Evolutionary conservation across 2,329 filamentous ascomycete species (phyloP).

Genomic region (Aspergillus pseudonomiae): DNA sequence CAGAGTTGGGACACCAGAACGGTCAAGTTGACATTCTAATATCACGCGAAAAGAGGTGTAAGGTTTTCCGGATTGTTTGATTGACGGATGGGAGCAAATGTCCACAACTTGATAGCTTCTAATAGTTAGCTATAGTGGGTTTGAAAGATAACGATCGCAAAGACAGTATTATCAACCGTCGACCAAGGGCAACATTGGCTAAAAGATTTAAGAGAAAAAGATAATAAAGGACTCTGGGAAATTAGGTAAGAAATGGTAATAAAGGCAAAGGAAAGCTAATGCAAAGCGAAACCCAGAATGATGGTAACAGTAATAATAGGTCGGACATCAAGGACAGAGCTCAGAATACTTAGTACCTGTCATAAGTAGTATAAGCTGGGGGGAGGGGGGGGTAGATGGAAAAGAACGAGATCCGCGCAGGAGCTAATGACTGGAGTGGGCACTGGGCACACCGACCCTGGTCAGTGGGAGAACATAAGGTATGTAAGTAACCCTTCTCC

Average conservation of each 20-base stretch:
- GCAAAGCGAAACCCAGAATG: conserved; percentile 16
- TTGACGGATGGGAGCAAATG: background rate
- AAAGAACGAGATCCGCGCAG: conserved; percentile 9
- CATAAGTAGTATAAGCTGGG: conserved; percentile 9
- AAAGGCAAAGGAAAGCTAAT: conserved; percentile 12
- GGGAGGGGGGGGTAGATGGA: background rate
- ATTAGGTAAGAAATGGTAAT: conserved; percentile 7
- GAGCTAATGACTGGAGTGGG: conserved; percentile 9
- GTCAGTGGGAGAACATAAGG: conserved; percentile 5
- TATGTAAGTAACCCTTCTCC: conserved; percentile 4
- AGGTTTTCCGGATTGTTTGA: background rate
- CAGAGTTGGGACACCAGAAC: background rate
- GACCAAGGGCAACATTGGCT: conserved; percentile 2
- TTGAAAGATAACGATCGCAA: conserved; percentile 1
- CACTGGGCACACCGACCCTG: conserved; percentile 9
- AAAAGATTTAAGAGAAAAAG: conserved; percentile 3
- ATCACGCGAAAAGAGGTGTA: conserved; percentile 15
- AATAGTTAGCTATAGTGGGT: background rate
- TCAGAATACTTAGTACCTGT: conserved; percentile 5
- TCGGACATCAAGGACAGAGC: conserved; percentile 9
- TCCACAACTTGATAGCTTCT: background rate
- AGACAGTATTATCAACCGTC: conserved; percentile 11
- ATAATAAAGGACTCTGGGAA: background rate
- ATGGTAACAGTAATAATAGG: conserved; percentile 19
- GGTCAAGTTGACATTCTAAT: background rate